Conservation (phyloP, 805 yeast genomes). For the Ogataea pilisensis region DNA sequence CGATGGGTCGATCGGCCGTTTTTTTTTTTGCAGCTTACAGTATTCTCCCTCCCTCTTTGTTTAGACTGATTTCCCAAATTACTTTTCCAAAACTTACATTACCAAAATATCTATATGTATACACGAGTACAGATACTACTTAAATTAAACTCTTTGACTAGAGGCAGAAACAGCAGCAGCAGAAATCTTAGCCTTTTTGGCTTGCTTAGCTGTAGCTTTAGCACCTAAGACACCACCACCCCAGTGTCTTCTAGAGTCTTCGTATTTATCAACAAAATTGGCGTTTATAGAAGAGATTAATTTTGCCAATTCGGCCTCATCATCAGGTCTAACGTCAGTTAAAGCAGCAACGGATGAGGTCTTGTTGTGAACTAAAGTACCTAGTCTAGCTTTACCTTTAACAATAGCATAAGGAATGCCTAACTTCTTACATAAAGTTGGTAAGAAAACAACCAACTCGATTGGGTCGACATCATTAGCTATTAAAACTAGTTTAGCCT, state of each 20-base stretch:
- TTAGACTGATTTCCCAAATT: no score
- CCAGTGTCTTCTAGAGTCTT: constrained; percentile 97
- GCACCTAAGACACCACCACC: constrained; percentile 99
- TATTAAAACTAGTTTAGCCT: constrained; percentile 93
- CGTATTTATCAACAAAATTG: constrained; percentile 91
- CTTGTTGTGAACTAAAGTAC: constrained; percentile 96
- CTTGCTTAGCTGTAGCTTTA: constrained; percentile 83
- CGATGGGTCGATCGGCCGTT: no score
- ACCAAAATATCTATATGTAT: no score
- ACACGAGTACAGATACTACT: background rate
- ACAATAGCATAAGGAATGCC: constrained; percentile 99
- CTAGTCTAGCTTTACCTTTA: constrained; percentile 98
- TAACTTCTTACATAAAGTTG: constrained; percentile 99
- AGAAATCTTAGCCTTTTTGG: constrained; percentile 60
- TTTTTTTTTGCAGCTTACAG: no score
- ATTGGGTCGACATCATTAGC: constrained; percentile 99
- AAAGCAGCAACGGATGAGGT: constrained; percentile 96
- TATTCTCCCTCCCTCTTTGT: no score
- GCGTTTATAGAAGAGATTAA: constrained; percentile 89
- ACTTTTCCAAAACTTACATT: no score
- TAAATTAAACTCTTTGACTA: background rate
- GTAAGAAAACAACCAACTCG: constrained; percentile 94
- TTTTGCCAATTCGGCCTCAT: constrained; percentile 91
- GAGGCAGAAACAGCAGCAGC: constrained; percentile 62
- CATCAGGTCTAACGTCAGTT: constrained; percentile 92